A percentile compares a stretch with the other conserved stretches of the same genome.
Evolutionary conservation across 164 flowering plant species (phyloP).

Genomic region (Euptelea pleiosperma): DNA sequence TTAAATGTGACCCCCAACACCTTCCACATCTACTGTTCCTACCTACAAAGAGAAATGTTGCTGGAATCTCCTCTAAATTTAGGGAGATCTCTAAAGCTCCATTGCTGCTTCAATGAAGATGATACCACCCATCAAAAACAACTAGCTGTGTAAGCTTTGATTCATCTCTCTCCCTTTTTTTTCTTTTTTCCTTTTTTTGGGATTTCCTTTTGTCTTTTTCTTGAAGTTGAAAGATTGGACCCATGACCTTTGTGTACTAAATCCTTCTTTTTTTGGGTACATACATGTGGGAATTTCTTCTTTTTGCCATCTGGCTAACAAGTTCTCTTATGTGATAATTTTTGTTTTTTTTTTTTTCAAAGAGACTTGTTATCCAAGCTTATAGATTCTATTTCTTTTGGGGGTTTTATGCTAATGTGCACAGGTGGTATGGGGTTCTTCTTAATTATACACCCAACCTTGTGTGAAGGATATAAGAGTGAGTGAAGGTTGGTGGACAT

Average conservation of each 20-base stretch:
- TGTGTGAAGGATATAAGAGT: too few species aligned
- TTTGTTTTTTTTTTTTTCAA: too few species aligned
- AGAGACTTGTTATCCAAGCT: too few species aligned
- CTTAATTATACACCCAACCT: too few species aligned
- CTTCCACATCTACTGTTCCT: constrained; percentile 63
- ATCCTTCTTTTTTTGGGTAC: constrained; percentile 4
- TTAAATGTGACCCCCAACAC: constrained; percentile 84
- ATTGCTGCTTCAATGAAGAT: constrained; percentile 59
- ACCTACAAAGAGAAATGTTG: constrained; percentile 57
- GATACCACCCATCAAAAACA: constrained; percentile 57
- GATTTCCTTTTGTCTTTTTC: background rate
- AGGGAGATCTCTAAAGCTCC: constrained; percentile 41
- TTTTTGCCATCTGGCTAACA: constrained; percentile 1
- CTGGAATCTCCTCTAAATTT: constrained; percentile 29
- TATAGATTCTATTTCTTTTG: too few species aligned
- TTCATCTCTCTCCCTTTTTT: background rate
- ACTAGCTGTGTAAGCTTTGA: constrained; percentile 49
- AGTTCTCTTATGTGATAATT: too few species aligned
- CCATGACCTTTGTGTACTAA: constrained; percentile 7
- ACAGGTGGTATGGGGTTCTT: too few species aligned
- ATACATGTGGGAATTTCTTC: constrained; percentile 26
- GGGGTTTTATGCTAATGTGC: too few species aligned
- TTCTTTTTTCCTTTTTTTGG: constrained; percentile 5
- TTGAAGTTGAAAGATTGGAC: too few species aligned
- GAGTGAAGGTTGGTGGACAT: too few species aligned